Base-by-base conservation (phyloP, 2,329 filamentous ascomycete genomes). In the Penicillium brasilianum region DNA sequence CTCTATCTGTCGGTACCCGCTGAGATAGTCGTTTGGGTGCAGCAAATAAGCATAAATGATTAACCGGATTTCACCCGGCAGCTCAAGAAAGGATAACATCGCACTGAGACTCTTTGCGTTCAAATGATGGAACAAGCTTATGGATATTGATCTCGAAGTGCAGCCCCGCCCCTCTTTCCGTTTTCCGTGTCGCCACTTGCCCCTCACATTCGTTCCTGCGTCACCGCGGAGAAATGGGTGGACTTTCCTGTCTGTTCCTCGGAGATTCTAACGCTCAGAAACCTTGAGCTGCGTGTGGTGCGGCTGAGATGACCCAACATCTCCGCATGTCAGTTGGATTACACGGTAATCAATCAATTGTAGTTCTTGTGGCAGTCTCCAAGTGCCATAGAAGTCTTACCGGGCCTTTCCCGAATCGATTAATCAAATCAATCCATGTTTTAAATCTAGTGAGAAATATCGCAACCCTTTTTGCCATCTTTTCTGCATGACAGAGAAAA, bases 41-140 rank as follows among this genome's bases (percentile, higher is more conserved):
- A 62, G 49, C 25, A 57, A 56, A 20, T 62, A 59, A 14, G 52
- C 53, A 48, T 62, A 62, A 11, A 62, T 62, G 18, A 59, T 62
- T 18, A 59, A 6, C 22, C 60, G 60, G 34, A 62, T 59, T 57
- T 62, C 60, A 11, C 20, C 57, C 22, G 60, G 60, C n/a, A 62
- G 49, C 18, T 59, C 53, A 34, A 62, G 48, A 36, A 62, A 59
- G 9, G 60, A 59, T 36, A 58, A 22, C 60, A 62, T 62, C 28
- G 10, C n/a, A 25, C 18, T n/a, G 41, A 10, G 18, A 44, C 43
- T 28, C 32, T 20, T 9, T 9, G 37, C n/a, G 49, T 36, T 22
- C n/a, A 57, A 51, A 32, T 25, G 25, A 44, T 25, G n/a, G 20
- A 57, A 11, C 8, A 57, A 36, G 25, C 20, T 48, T 34, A 20